phyloP scores from a whole-genome alignment of 306 rosid genomes.

The apple (Malus domestica) region ASM211411v1 NC_041793.1:18907501-18908000 shows the following conservation, averaged over 20 bases:
- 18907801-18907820: neutral
- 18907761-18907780: neutral
- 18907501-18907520: neutral
- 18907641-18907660: conserved; percentile 4
- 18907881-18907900: neutral
- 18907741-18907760: conserved; percentile 1
- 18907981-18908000: no score
- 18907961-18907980: no score
- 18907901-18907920: neutral
- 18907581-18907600: conserved; percentile 7
- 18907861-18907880: neutral
- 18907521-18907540: neutral
- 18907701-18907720: neutral
- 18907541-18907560: conserved; percentile 5
- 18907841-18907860: neutral
- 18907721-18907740: neutral
- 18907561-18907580: conserved; percentile 25
- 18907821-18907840: neutral
- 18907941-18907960: no score
- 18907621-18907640: conserved; percentile 19
- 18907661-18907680: neutral
- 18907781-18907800: conserved; percentile 13
- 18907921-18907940: neutral
- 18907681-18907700: conserved; percentile 1
- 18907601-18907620: conserved; percentile 8